Conservation (phyloP, 2,329 filamentous ascomycete genomes). For the Cladosporium sp. region DNA sequence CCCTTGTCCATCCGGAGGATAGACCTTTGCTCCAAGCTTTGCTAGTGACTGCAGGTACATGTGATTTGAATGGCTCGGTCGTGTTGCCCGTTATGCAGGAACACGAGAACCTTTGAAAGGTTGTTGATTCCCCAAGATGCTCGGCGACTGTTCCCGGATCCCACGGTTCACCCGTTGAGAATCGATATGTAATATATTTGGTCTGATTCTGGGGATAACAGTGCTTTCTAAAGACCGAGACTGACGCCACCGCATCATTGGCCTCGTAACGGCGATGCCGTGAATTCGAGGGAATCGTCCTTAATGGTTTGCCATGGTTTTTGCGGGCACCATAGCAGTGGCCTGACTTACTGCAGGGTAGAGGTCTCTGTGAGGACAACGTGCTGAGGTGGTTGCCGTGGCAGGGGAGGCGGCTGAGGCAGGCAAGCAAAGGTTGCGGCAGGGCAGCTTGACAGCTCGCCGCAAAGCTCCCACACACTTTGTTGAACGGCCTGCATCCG, state of each 20-base stretch:
- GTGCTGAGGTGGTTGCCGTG: conserved; percentile 5
- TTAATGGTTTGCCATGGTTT: background rate
- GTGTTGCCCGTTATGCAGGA: conserved; percentile 6
- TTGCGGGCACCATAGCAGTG: background rate
- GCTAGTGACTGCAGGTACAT: conserved; percentile 11
- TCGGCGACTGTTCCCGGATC: background rate
- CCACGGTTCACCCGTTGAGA: background rate
- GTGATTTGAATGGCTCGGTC: conserved; percentile 13
- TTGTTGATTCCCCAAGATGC: background rate
- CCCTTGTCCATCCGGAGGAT: background rate
- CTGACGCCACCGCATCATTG: background rate
- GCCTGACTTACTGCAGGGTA: background rate
- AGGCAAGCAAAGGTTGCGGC: background rate
- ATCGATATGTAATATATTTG: background rate
- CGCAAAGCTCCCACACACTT: background rate
- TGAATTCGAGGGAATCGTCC: background rate
- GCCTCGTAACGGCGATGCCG: background rate
- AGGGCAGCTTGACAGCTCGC: conserved; percentile 15
- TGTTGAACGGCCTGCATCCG: conserved; percentile 16
- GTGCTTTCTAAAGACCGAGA: background rate
- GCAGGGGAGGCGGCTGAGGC: background rate
- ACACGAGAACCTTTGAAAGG: conserved; percentile 14
- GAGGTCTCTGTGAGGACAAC: background rate
- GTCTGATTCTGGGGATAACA: background rate
- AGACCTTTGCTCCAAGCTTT: conserved; percentile 1